Percentiles rank a stretch among this genome's conserved stretches.
These are phyloP conservation scores for Ophiocordyceps camponoti-saundersi DNA, from an alignment of 2,329 filamentous ascomycete species.

Conservation along the genomic window DNA sequence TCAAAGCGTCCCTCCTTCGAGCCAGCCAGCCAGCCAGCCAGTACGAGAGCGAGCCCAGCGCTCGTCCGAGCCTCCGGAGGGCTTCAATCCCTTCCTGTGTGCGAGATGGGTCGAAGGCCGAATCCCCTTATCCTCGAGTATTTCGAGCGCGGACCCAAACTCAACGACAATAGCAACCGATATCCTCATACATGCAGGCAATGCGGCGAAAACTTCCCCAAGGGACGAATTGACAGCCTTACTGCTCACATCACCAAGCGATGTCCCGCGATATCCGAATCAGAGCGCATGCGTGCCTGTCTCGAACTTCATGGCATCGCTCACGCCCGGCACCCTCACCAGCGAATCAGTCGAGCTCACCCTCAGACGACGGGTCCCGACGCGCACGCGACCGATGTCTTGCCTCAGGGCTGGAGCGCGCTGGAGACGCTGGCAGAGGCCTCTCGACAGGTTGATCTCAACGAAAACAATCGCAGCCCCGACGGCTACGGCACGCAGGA, in stretches of 20 bases:
- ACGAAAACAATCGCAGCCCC: conserved; percentile 39
- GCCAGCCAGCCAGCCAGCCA: not conserved
- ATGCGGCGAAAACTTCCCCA: conserved; percentile 78
- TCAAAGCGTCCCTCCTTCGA: not conserved
- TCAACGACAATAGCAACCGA: conserved; percentile 77
- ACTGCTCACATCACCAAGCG: conserved; percentile 71
- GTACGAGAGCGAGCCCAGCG: not conserved
- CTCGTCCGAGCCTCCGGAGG: not conserved
- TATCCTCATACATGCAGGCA: conserved; percentile 84
- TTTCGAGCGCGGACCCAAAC: conserved; percentile 73
- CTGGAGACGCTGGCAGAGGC: conserved; percentile 79
- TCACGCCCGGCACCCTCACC: conserved; percentile 22
- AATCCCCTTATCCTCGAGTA: conserved; percentile 76
- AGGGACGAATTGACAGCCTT: conserved; percentile 72
- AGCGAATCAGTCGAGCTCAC: conserved; percentile 11
- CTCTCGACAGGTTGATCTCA: conserved; percentile 59
- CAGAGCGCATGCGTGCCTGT: conserved; percentile 59
- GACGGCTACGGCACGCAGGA: conserved; percentile 16
- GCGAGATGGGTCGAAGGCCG: conserved; percentile 62
- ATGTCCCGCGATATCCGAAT: conserved; percentile 61
- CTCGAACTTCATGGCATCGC: conserved; percentile 56
- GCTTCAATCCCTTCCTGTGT: not conserved
- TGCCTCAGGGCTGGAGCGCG: conserved; percentile 54
- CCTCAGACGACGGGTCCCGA: conserved; percentile 13
- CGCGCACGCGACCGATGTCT: conserved; percentile 10